These are phyloP conservation scores for Phytophthora foliorum DNA, from an alignment of 352 stramenopile genomes.

Conservation along the genomic window DNA sequence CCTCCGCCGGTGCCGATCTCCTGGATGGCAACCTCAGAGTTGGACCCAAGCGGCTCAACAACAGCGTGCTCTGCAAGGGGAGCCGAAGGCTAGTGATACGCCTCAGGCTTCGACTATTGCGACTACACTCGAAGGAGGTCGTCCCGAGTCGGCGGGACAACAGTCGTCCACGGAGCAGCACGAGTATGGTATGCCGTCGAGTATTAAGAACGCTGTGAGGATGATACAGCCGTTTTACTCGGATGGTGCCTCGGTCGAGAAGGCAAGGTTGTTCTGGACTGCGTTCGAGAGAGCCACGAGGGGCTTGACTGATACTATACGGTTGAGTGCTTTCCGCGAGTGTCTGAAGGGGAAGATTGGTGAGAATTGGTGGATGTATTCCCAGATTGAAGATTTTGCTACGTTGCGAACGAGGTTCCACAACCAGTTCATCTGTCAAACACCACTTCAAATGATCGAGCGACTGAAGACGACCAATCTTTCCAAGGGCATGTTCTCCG, in stretches of 20 bases:
- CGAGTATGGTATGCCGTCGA: too few relatives aligned
- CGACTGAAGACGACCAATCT: not conserved
- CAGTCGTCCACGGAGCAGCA: too few relatives aligned
- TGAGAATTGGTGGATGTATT: constrained; percentile 5
- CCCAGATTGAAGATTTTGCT: not conserved
- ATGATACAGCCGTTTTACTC: constrained; percentile 10
- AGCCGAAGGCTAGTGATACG: too few relatives aligned
- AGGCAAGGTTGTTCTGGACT: not conserved
- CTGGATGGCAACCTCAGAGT: too few relatives aligned
- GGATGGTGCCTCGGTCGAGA: not conserved
- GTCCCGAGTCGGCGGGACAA: too few relatives aligned
- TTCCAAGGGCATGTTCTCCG: not conserved
- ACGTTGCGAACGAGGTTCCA: not conserved
- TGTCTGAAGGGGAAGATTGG: constrained; percentile 1
- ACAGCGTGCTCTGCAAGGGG: too few relatives aligned
- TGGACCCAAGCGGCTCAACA: too few relatives aligned
- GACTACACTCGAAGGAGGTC: too few relatives aligned
- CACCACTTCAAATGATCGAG: not conserved
- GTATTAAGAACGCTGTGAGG: not conserved
- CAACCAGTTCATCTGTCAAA: too few relatives aligned
- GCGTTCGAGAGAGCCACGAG: not conserved
- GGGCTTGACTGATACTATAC: not conserved
- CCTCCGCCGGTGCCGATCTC: too few relatives aligned
- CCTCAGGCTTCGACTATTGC: too few relatives aligned
- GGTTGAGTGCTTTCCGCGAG: not conserved